phyloP scores from a whole-genome alignment of 2,329 filamentous ascomycete species.

The Sporothrix mexicana region DNA sequence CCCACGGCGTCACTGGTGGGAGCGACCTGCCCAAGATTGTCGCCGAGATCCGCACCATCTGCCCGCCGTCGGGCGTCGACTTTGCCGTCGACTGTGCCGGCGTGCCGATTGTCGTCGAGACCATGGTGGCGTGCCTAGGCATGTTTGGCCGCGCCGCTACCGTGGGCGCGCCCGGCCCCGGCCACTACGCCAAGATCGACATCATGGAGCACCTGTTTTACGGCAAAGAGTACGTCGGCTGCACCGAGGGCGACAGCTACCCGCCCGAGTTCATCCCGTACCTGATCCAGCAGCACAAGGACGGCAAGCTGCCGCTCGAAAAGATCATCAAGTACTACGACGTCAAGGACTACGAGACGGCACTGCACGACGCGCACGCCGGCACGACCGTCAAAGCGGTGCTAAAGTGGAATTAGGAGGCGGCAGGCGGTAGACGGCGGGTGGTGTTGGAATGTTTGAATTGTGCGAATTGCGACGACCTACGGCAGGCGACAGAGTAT shows the following conservation, averaged over 20 bases:
- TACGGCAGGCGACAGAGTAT: no score
- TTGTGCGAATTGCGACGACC: no score
- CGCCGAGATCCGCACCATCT: slow-evolving; percentile 40
- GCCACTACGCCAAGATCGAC: slow-evolving; percentile 39
- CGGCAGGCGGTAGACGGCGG: no score
- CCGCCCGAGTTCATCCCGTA: slow-evolving; percentile 43
- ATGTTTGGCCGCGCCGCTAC: slow-evolving; percentile 41
- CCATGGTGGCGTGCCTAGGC: slow-evolving; percentile 54
- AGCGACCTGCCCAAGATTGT: neutral
- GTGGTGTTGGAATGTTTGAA: no score
- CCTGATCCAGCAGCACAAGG: slow-evolving; percentile 45
- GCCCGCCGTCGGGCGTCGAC: slow-evolving; percentile 42
- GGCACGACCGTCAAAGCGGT: slow-evolving; percentile 19
- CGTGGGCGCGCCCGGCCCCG: slow-evolving; percentile 40
- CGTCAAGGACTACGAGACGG: slow-evolving; percentile 42
- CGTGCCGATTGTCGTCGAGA: slow-evolving; percentile 49
- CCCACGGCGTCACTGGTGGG: slow-evolving; percentile 9
- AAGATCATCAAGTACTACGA: slow-evolving; percentile 45
- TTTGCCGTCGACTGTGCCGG: slow-evolving; percentile 45
- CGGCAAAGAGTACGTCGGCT: slow-evolving; percentile 43
- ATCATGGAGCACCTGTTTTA: slow-evolving; percentile 41
- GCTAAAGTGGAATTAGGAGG: neutral
- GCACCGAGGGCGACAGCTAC: slow-evolving; percentile 41
- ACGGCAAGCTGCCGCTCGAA: slow-evolving; percentile 46
- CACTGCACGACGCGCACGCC: slow-evolving; percentile 40